phyloP scores from a whole-genome alignment of 495 filamentous ascomycete genomes.

The Hamigera avellanea region DNA sequence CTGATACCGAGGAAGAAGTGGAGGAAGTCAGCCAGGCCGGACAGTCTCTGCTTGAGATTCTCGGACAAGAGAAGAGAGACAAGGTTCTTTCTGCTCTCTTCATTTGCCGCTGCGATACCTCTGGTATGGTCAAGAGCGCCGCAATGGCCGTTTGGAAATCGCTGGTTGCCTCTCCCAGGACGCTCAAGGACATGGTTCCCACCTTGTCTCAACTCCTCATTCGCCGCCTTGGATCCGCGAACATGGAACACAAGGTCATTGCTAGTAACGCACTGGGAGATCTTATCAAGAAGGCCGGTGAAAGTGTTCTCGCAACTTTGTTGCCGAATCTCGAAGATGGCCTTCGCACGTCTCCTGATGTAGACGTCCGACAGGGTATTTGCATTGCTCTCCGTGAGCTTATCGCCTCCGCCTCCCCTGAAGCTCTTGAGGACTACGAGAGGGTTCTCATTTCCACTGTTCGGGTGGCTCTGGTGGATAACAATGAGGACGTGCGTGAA shows the following conservation, averaged over 20 bases:
- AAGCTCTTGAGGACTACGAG: constrained; percentile 87
- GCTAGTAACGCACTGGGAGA: constrained; percentile 94
- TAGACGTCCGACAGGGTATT: constrained; percentile 92
- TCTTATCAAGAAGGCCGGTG: constrained; percentile 90
- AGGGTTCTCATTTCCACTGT: constrained; percentile 90
- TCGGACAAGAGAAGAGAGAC: constrained; percentile 91
- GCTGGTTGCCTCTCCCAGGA: constrained; percentile 82
- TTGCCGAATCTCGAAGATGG: constrained; percentile 90
- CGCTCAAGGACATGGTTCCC: constrained; percentile 87
- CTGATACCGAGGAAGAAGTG: constrained; percentile 73
- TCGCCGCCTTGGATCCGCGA: constrained; percentile 83
- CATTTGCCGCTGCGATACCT: constrained; percentile 96
- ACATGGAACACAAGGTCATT: constrained; percentile 97
- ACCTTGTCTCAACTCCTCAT: constrained; percentile 92
- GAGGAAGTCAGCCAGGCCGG: constrained; percentile 71
- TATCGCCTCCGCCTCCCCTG: constrained; percentile 79
- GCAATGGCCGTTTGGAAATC: constrained; percentile 95
- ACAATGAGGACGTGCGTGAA: constrained; percentile 80
- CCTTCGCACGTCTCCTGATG: constrained; percentile 75
- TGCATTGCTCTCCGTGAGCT: constrained; percentile 92
- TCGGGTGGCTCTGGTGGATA: constrained; percentile 83
- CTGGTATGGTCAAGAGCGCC: constrained; percentile 78
- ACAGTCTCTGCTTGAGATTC: constrained; percentile 79
- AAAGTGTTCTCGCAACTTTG: constrained; percentile 77
- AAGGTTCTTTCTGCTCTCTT: constrained; percentile 91